A percentile compares a stretch with the other conserved stretches of the same genome.
Conservation (phyloP, 1,284 basidiomycete genomes). For the Puccinia hordei region DNA sequence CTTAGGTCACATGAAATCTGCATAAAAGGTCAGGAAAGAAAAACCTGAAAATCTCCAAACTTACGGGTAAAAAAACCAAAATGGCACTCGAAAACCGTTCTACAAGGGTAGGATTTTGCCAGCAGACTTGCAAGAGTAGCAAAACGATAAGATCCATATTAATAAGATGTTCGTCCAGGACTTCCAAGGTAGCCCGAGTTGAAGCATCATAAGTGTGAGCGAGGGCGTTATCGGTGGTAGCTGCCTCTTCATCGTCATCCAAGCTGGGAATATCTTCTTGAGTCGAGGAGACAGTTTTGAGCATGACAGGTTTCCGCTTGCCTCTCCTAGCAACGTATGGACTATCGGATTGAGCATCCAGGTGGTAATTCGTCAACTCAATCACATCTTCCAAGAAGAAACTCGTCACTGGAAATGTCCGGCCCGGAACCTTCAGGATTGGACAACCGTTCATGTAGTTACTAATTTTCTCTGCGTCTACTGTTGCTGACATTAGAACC, state of each 20-base stretch:
- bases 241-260: conserved; percentile 44
- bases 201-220: conserved; percentile 60
- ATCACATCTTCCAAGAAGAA: conserved; percentile 90
- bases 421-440: conserved; percentile 82
- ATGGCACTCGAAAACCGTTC: conserved; percentile 74
- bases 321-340: conserved; percentile 66
- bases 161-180: conserved; percentile 84
- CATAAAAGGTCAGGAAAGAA: background rate
- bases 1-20: background rate
- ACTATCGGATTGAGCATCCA: conserved; percentile 70
- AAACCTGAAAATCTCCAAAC: background rate
- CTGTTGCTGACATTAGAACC: conserved; percentile 95
- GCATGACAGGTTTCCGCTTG: conserved; percentile 37
- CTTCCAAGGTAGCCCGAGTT: conserved; percentile 78
- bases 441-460: conserved; percentile 88
- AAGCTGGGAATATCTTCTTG: conserved; percentile 37
- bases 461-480: conserved; percentile 94
- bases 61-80: conserved; percentile 89
- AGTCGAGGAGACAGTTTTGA: conserved; percentile 4
- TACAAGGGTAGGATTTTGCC: conserved; percentile 66
- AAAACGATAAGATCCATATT: conserved; percentile 84
- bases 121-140: conserved; percentile 85
- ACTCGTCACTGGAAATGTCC: conserved; percentile 93
- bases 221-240: conserved; percentile 33
- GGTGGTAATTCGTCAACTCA: conserved; percentile 79